Evolutionary conservation across 495 filamentous ascomycete genomes (phyloP), one percentile per base, ranked within the genome.

Genomic region (Penicillium ochrochloron): DNA sequence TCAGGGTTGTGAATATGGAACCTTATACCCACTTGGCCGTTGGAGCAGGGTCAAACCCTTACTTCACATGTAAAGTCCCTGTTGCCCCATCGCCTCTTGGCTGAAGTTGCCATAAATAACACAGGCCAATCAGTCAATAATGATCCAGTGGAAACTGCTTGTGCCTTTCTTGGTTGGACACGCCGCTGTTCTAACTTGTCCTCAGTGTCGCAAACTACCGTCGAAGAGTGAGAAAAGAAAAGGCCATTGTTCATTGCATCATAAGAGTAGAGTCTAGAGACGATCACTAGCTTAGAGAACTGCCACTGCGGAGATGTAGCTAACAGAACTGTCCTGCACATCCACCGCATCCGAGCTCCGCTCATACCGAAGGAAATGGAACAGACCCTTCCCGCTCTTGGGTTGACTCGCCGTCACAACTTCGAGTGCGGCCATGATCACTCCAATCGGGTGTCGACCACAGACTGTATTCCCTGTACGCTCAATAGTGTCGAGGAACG

Each of bases 381-480:
- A 97, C 53, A 72, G 85, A 34, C 88, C 86, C 71, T 84, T 83
- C 31, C 79, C 79, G 42, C 64, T 66, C 55, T 67, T 70, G n/a
- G 75, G 65, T 56, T 59, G 62, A 34, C 54, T 55, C 23, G 51
- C 67, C 2, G 64, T 74, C 60, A 90, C 69, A 44, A 73, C 74
- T 77, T 97, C 93, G 62, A 97, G 72, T 0, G 88, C 93, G 2
- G 93, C 93, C 91, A 99, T 92, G 12, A 96, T 84, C 14, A 99
- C 89, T 0, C 96, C 93, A 67, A 99, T 98, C 0, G 95, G 95
- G 82, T 99, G 96, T 46, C 93, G 82, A 55, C 95, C 95, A 68
- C 95, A 99, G 33, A 99, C 92, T 1, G 95, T 97, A 68, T 99
- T 99, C 37, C 85, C 87, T 0, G 93, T 98, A 41, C 82, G 78